Conservation (phyloP, 169 alveolate genomes). For the Amoebophrya sp. region DNA sequence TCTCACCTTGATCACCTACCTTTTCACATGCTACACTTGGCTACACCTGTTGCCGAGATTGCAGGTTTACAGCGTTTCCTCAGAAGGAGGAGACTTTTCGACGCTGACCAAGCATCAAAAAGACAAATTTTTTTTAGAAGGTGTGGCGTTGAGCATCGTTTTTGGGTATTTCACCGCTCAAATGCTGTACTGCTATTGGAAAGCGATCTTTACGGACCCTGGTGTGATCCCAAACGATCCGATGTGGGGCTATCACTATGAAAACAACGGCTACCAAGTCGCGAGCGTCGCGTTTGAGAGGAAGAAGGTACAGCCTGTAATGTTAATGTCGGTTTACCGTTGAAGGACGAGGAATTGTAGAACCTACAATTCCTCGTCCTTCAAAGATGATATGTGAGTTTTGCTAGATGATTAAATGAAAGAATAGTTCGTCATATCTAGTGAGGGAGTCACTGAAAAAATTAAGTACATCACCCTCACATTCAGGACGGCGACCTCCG, state of each 20-base stretch:
- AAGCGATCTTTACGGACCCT: not conserved
- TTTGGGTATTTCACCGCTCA: not conserved
- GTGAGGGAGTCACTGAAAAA: no score
- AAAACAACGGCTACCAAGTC: not conserved
- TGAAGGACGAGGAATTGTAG: no score
- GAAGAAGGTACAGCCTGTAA: no score
- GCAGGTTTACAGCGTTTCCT: not conserved
- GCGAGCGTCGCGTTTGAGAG: not conserved
- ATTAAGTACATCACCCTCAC: no score
- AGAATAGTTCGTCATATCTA: no score
- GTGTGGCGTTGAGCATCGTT: not conserved
- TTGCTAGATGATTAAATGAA: no score
- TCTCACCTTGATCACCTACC: not conserved
- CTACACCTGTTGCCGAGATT: not conserved
- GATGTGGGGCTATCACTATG: not conserved
- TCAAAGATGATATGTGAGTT: no score
- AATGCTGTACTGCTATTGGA: not conserved
- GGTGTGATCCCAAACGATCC: not conserved
- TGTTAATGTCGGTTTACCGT: no score
- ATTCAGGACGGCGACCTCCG: slow-evolving; percentile 67
- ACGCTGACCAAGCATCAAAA: not conserved
- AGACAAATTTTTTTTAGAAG: not conserved
- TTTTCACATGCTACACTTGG: not conserved
- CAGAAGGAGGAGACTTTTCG: not conserved
- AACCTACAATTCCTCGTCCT: no score